phyloP scores from a whole-genome alignment of 2,329 filamentous ascomycete genomes.

The Endoconidiophora laricicola region DNA sequence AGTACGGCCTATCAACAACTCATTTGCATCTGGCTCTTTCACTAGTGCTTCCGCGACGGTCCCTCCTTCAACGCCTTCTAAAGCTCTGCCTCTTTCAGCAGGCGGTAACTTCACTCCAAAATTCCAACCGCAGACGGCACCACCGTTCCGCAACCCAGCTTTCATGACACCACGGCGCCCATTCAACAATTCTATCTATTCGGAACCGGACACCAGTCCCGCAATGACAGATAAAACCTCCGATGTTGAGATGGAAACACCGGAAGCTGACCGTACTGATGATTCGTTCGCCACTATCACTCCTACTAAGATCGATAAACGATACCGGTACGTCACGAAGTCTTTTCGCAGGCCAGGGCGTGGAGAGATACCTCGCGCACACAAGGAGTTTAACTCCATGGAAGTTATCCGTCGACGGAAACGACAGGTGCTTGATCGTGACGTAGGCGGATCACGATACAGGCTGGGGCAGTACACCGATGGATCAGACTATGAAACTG shows the following conservation, averaged over 20 bases:
- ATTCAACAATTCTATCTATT: conserved; percentile 34
- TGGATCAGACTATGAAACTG: conserved; percentile 33
- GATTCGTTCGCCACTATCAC: conserved; percentile 23
- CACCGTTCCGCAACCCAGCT: conserved; percentile 44
- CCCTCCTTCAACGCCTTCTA: conserved; percentile 23
- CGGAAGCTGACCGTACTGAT: conserved; percentile 10
- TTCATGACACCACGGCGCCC: conserved; percentile 47
- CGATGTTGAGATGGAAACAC: conserved; percentile 24
- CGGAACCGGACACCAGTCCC: conserved; percentile 45
- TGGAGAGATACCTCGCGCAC: conserved; percentile 43
- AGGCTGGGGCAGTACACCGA: conserved; percentile 21
- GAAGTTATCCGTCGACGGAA: conserved; percentile 38
- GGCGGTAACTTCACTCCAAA: conserved; percentile 25
- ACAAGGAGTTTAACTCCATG: conserved; percentile 22
- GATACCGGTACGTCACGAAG: conserved; percentile 26
- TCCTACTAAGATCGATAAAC: conserved; percentile 30
- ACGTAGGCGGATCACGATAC: conserved; percentile 33
- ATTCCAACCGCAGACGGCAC: conserved; percentile 17
- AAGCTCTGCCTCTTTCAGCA: conserved; percentile 24
- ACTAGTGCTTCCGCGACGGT: conserved; percentile 15
- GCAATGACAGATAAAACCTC: conserved; percentile 40
- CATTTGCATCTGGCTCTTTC: conserved; percentile 22
- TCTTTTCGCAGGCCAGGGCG: conserved; percentile 34
- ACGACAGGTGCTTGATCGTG: conserved; percentile 33
- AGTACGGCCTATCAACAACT: conserved; percentile 11